A percentile compares a stretch with the other conserved stretches of the same genome.
Evolutionary conservation across 495 filamentous ascomycete species (phyloP).

Genomic region (Hypoxylon cercidicola): DNA sequence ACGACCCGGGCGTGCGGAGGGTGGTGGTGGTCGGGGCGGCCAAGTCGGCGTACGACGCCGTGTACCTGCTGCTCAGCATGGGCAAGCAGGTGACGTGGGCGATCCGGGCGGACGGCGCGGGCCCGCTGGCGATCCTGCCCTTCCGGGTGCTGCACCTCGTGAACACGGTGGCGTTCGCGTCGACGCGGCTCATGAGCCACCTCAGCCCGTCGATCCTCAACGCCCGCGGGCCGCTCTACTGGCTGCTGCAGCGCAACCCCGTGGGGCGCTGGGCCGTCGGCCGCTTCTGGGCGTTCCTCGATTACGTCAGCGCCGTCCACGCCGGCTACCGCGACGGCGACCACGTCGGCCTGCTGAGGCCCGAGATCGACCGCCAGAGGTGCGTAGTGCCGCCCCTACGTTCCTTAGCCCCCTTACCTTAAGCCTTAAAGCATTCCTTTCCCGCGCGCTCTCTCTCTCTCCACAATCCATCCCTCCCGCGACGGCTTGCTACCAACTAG

Average conservation of each 20-base stretch:
- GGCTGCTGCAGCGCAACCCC: conserved; percentile 34
- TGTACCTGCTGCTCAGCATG: conserved; percentile 67
- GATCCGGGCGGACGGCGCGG: conserved; percentile 76
- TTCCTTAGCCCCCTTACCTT: background rate
- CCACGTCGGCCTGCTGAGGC: conserved; percentile 13
- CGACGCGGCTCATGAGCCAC: conserved; percentile 29
- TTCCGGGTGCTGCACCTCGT: conserved; percentile 41
- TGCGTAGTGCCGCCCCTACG: background rate
- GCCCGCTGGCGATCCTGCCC: conserved; percentile 56
- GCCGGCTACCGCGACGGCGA: conserved; percentile 23
- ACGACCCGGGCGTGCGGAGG: conserved; percentile 36
- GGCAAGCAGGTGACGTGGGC: conserved; percentile 76
- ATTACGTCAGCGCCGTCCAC: conserved; percentile 15
- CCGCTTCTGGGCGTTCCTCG: conserved; percentile 28
- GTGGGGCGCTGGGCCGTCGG: conserved; percentile 21
- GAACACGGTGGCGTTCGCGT: conserved; percentile 34
- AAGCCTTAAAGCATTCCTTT: background rate
- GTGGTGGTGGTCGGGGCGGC: conserved; percentile 72
- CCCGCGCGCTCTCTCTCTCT: too few relatives aligned
- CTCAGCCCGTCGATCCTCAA: conserved; percentile 47
- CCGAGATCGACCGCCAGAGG: conserved; percentile 10
- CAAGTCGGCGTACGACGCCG: conserved; percentile 81
- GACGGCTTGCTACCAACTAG: too few relatives aligned
- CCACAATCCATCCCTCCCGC: too few relatives aligned
- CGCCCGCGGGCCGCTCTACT: conserved; percentile 32